phyloP scores from a whole-genome alignment of 345 rosid genomes.

The Bruguiera gymnorhiza region DNA sequence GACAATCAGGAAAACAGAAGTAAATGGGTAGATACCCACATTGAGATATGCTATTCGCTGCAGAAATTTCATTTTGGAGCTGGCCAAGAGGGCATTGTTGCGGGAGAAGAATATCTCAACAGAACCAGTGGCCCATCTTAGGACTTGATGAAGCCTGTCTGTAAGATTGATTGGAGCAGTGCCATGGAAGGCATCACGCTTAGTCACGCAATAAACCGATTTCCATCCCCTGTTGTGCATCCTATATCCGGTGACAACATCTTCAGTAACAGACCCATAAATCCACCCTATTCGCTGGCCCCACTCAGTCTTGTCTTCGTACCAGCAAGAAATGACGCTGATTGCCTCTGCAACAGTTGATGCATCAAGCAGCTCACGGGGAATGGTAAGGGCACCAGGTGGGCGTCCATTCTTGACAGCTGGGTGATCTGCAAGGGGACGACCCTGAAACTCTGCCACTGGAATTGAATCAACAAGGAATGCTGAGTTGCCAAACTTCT shows the following conservation, averaged over 20 bases:
- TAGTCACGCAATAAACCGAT: conserved; percentile 94
- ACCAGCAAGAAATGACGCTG: conserved; percentile 97
- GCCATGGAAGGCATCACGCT: conserved; percentile 94
- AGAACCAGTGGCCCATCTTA: conserved; percentile 98
- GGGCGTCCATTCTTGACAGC: conserved; percentile 87
- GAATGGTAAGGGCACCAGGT: conserved; percentile 90
- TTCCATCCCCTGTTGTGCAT: conserved; percentile 99
- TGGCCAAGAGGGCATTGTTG: conserved; percentile 85
- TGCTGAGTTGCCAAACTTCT: conserved; percentile 81
- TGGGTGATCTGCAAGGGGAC: conserved; percentile 98
- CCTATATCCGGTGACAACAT: conserved; percentile 94
- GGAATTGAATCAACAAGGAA: conserved; percentile 88
- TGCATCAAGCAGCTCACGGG: conserved; percentile 91
- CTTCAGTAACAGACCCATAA: conserved; percentile 98
- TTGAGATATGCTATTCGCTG: conserved; percentile 92
- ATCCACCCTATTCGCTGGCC: conserved; percentile 98
- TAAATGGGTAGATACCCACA: conserved; percentile 95
- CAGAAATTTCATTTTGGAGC: conserved; percentile 78
- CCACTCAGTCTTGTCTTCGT: conserved; percentile 98
- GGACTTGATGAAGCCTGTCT: conserved; percentile 95
- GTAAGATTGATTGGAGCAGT: conserved; percentile 97
- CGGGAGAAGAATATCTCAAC: conserved; percentile 98
- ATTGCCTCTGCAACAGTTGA: conserved; percentile 96
- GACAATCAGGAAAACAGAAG: conserved; percentile 89
- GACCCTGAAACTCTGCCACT: conserved; percentile 90